phyloP scores from a whole-genome alignment of 177 flowering plant species.

The Tripterygium wilfordii region DNA sequence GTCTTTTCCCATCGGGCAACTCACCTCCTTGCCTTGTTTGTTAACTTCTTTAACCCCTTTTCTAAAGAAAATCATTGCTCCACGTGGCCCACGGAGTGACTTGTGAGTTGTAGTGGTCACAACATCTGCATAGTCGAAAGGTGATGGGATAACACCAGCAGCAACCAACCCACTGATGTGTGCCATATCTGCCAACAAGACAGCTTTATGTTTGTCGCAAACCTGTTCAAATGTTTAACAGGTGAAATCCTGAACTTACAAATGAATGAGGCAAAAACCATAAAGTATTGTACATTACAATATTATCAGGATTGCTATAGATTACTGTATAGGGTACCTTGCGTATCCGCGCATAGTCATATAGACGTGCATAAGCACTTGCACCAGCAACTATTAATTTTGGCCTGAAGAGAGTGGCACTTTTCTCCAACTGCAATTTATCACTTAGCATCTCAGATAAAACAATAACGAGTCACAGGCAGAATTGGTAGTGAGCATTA shows the following conservation, averaged over 20 bases:
- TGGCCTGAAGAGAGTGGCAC: constrained; percentile 94
- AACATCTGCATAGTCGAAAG: constrained; percentile 96
- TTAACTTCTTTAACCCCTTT: constrained; percentile 88
- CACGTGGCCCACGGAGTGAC: constrained; percentile 99
- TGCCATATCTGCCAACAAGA: constrained; percentile 99
- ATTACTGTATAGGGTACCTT: constrained; percentile 53
- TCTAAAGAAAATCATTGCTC: constrained; percentile 97
- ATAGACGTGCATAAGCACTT: constrained; percentile 98
- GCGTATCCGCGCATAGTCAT: constrained; percentile 93
- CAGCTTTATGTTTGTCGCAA: constrained; percentile 95
- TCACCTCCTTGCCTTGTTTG: constrained; percentile 93
- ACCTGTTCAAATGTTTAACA: constrained; percentile 44
- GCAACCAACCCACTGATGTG: constrained; percentile 99
- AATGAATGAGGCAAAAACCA: background rate
- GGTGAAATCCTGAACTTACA: too few species aligned
- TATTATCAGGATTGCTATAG: background rate
- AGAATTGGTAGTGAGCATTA: too few species aligned
- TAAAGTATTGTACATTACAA: background rate
- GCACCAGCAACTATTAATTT: constrained; percentile 99
- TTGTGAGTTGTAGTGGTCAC: constrained; percentile 99
- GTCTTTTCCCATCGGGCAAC: constrained; percentile 1
- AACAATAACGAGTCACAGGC: too few species aligned
- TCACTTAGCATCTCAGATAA: too few species aligned
- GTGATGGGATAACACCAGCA: constrained; percentile 95
- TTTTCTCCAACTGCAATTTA: constrained; percentile 81